These are phyloP conservation scores for Mycena olivaceomarginata DNA, from an alignment of 768 basidiomycete genomes.

Conservation along the genomic window DNA sequence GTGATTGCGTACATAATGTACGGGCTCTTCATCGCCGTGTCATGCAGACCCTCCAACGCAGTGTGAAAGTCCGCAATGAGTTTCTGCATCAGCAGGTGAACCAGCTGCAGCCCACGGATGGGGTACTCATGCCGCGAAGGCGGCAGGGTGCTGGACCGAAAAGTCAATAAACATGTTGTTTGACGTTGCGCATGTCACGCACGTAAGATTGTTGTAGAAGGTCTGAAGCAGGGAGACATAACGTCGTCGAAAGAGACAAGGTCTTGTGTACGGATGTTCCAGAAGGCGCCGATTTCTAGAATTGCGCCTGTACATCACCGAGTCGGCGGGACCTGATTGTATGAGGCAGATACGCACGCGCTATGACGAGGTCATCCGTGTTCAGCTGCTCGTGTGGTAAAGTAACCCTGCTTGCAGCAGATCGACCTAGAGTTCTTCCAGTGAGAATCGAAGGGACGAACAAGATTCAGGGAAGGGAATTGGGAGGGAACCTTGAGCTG, in stretches of 20 bases:
- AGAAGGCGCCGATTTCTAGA: constrained; percentile 96
- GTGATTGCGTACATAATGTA: constrained; percentile 90
- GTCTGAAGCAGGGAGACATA: constrained; percentile 95
- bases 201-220: constrained; percentile 93
- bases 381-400: constrained; percentile 82
- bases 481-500: constrained; percentile 80
- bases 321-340: neutral
- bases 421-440: constrained; percentile 84
- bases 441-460: too few relatives aligned
- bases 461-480: neutral
- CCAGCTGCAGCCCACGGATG: constrained; percentile 94
- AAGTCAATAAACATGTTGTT: neutral
- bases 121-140: constrained; percentile 92
- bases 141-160: constrained; percentile 82
- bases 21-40: constrained; percentile 79
- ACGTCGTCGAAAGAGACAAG: constrained; percentile 95
- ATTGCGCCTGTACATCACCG: constrained; percentile 81
- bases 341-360: constrained; percentile 74
- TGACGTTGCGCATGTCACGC: neutral
- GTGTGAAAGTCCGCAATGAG: constrained; percentile 99
- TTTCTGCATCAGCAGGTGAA: constrained; percentile 95
- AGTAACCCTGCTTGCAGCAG: constrained; percentile 87
- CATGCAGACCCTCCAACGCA: constrained; percentile 92
- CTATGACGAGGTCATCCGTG: constrained; percentile 80
- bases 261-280: constrained; percentile 92